Conservation (phyloP, 768 basidiomycete species). For the Tylopilus vinaceipallidus region DNA sequence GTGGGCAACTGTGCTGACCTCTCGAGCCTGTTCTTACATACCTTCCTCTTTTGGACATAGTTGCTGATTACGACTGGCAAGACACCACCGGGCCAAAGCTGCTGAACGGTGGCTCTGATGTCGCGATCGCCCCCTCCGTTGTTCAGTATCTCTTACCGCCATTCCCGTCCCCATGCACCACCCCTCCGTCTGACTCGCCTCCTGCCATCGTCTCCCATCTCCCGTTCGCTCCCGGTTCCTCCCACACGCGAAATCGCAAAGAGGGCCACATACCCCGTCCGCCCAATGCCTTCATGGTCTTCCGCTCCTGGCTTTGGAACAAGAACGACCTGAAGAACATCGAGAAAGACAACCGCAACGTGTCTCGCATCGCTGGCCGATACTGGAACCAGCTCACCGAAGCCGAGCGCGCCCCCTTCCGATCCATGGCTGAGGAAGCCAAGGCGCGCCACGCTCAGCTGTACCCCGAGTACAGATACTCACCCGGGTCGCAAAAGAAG, state of each 20-base stretch:
- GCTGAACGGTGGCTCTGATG: constrained; percentile 20
- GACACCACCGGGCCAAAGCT: constrained; percentile 17
- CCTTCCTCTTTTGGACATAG: constrained; percentile 35
- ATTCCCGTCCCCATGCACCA: constrained; percentile 19
- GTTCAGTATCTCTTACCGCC: constrained; percentile 9
- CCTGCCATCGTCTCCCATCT: constrained; percentile 25
- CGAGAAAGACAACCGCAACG: constrained; percentile 69
- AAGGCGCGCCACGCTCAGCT: constrained; percentile 45
- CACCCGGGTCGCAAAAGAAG: constrained; percentile 41
- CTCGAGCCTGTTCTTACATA: constrained; percentile 32
- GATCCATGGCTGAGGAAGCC: constrained; percentile 44
- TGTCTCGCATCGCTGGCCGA: constrained; percentile 67
- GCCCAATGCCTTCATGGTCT: constrained; percentile 85
- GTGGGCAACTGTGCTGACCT: constrained; percentile 21
- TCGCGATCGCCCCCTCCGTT: constrained; percentile 3
- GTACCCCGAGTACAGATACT: constrained; percentile 64
- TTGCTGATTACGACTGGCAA: constrained; percentile 29
- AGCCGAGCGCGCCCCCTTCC: constrained; percentile 47
- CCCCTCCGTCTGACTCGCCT: constrained; percentile 15
- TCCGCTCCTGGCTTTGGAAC: constrained; percentile 64
- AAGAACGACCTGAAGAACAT: constrained; percentile 47
- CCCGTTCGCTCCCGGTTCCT: constrained; percentile 31
- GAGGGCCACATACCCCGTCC: constrained; percentile 68
- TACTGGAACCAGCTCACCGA: constrained; percentile 60
- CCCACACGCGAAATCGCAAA: constrained; percentile 41